Base-by-base conservation (phyloP, 257 asterid species). In the Solanum chiquidenum region DNA sequence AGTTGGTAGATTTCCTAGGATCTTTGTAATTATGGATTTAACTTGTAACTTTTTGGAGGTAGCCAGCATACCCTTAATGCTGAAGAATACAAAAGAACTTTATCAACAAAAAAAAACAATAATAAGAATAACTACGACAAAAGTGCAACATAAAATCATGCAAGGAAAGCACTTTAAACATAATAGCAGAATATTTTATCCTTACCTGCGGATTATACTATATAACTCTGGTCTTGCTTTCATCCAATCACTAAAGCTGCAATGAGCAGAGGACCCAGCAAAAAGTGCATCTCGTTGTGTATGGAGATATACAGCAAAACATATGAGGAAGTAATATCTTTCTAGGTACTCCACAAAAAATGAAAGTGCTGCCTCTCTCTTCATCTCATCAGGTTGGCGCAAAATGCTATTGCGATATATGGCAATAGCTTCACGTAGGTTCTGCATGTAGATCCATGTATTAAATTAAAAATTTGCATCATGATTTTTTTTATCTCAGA, bases 171-270 rank as follows among this genome's bases (percentile, higher is more conserved):
- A 46, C 85, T 80, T 23, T 82, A 31, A 29, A 77, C 58, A 20
- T 64, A 86, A 46, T 46, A 85, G 68, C 71, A 71, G 58, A 71
- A 29, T 77, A 60, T 62, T 89, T 77, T 68, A 73, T 69, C 84
- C 88, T 90, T 90, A 96, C 99, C 99, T 94, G 90, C 99, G 97
- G 76, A 96, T 92, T 90, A 96, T 93, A 88, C 99, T 96, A 87
- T 96, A 96, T 74, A 96, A 95, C 91, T 96, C 99, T 25, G 98
- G 99, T 89, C 98, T 94, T 72, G 97, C 98, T 92, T 91, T 95
- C 98, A 96, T 96, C 99, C 99, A 96, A 87, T 94, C 98, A 88
- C 95, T 94, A 93, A 96, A 96, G 92, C 94, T 96, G 92, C 93
- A 92, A 60, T 88, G 93, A 87, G 89, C 92, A 88, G 93, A 92